phyloP scores from a whole-genome alignment of 805 yeast genomes.

The Kluyveromyces nonfermentans region DNA sequence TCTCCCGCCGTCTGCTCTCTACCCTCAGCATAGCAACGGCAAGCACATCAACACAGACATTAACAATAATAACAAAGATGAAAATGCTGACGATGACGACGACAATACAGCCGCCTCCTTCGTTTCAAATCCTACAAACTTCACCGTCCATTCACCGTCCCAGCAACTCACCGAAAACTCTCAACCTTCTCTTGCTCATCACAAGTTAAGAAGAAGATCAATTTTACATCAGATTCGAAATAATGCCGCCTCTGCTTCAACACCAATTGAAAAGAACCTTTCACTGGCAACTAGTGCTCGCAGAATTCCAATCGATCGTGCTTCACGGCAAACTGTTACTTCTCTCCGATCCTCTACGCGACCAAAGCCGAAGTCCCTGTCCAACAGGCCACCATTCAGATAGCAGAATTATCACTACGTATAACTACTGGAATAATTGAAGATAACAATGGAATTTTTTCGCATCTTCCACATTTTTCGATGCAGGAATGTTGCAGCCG shows the following conservation, averaged over 20 bases:
- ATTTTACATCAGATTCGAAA: slow-evolving; percentile 26
- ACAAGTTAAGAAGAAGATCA: slow-evolving; percentile 24
- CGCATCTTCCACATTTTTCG: background rate
- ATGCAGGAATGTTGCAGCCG: background rate
- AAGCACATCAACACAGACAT: background rate
- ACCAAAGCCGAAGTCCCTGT: background rate
- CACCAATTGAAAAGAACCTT: slow-evolving; percentile 5
- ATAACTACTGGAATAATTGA: background rate
- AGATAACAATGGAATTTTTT: too few species aligned
- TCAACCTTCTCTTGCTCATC: background rate
- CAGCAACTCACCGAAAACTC: background rate
- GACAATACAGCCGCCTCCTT: slow-evolving; percentile 29
- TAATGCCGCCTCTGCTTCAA: slow-evolving; percentile 16
- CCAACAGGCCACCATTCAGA: slow-evolving; percentile 22
- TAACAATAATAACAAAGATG: background rate
- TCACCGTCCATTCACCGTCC: background rate
- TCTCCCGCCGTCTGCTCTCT: background rate
- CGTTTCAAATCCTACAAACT: slow-evolving; percentile 22
- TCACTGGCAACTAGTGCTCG: slow-evolving; percentile 9
- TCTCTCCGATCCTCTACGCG: background rate
- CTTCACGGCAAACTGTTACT: background rate
- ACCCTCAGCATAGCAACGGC: too few species aligned
- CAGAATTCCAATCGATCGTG: slow-evolving; percentile 2
- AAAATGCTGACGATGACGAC: slow-evolving; percentile 17
- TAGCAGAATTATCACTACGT: slow-evolving; percentile 2